Base-by-base conservation (phyloP, 2,329 filamentous ascomycete genomes). In the Rutstroemia sydowiana region DNA sequence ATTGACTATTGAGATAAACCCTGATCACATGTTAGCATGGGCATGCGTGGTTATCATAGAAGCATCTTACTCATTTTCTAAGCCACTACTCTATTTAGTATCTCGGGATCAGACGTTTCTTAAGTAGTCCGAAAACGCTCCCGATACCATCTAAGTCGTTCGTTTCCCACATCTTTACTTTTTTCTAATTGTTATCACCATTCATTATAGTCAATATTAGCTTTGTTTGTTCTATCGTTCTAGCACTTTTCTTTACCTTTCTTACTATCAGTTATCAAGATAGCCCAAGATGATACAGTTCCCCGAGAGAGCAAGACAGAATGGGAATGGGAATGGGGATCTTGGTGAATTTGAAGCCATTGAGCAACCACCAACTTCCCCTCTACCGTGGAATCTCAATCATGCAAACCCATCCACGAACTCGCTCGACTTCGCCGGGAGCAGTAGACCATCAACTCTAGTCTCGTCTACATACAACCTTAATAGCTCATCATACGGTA, bases 211-310 rank as follows among this genome's bases (percentile, higher is more conserved):
- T 51, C 41, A 46, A 40, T 37, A 23, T 32, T 18, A 11, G 20
- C 41, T n/a, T n/a, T 39, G 9, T 23, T 21, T 30, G n/a, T n/a
- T n/a, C n/a, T 3, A 8, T 32, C 14, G 11, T 26, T 44, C 13
- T 11, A 41, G 6, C 2, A 30, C 7, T 18, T 26, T 46, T 14
- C 20, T 6, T 46, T 18, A n/a, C 6, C 20, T 45, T n/a, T 13
- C 21, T 3, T 20, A 42, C 11, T 42, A 21, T 5, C 6, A 10
- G 14, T 31, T 13, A 9, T 46, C 4, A 23, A 32, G 39, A 32
- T 40, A 40, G 13, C 39, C 13, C 42, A 39, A 14, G 13, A 51
- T 51, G 48, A 40, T 51, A 46, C 32, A 51, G 4, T 51, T 51
- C 32, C 48, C 48, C 13, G 32, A 43, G 4, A 45, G 41, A 32